These are phyloP conservation scores for Baorangia bicolor DNA, from an alignment of 768 basidiomycete species.

Conservation along the genomic window DNA sequence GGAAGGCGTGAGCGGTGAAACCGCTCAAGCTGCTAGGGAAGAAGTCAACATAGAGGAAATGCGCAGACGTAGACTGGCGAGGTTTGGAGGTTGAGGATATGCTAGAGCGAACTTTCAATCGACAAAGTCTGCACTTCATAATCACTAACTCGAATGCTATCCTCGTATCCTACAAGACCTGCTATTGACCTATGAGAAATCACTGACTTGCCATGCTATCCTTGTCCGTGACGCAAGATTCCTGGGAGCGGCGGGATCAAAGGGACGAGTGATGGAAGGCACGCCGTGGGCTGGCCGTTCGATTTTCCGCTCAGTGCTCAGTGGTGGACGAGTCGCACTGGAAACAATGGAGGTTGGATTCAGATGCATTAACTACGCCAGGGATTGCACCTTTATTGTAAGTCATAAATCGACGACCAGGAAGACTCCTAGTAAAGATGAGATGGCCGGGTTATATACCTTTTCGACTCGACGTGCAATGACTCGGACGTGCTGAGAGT, in stretches of 20 bases:
- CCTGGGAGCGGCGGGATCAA: background rate
- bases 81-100: constrained; percentile 51
- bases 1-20: constrained; percentile 7
- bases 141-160: background rate
- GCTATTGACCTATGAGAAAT: background rate
- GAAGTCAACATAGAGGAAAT: constrained; percentile 63
- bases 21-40: constrained; percentile 25
- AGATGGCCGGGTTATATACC: background rate
- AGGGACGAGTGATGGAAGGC: background rate
- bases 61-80: constrained; percentile 58
- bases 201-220: background rate
- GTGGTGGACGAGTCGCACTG: background rate
- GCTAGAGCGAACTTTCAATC: background rate
- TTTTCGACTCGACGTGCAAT: background rate
- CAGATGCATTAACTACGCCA: background rate
- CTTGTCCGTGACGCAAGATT: background rate
- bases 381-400: background rate
- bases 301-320: background rate
- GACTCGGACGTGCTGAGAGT: background rate
- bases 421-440: too few species aligned
- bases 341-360: background rate
- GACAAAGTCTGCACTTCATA: background rate
- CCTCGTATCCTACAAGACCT: background rate
- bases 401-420: background rate
- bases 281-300: background rate